Evolutionary conservation across 371 early-diverging fungal genomes (phyloP).

Genomic region (Hamiltosporidium magnivora): DNA sequence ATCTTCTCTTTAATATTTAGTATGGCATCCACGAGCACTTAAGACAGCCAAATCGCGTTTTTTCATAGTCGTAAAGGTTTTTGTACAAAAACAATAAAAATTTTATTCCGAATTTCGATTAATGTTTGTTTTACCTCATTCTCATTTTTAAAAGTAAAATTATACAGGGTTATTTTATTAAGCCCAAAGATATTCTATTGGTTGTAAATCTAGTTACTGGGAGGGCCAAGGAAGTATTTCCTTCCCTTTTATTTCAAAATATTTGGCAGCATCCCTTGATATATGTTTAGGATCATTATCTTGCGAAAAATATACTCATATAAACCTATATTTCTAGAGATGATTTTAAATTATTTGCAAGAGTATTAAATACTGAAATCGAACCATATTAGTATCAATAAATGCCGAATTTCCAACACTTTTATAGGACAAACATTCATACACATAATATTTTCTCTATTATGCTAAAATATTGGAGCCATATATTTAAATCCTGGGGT

Average conservation of each 20-base stretch:
- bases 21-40: not conserved
- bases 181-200: not conserved
- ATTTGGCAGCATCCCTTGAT: not conserved
- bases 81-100: not conserved
- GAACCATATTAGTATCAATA: not conserved
- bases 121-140: not conserved
- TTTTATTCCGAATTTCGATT: not conserved
- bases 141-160: not conserved
- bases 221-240: not conserved
- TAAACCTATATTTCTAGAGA: not conserved
- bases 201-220: not conserved
- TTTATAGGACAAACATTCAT: not conserved
- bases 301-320: not conserved
- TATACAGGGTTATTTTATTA: not conserved
- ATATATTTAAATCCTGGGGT: no score
- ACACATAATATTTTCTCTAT: not conserved
- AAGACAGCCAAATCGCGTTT: not conserved
- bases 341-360: not conserved
- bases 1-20: not conserved
- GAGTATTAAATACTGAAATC: not conserved
- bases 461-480: no score
- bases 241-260: not conserved
- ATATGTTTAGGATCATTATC: slow-evolving; percentile 6
- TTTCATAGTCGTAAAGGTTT: not conserved
- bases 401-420: not conserved